These are phyloP conservation scores for Haematococcus lacustris DNA, from an alignment of 139 green algal genomes.

Conservation along the genomic window DNA sequence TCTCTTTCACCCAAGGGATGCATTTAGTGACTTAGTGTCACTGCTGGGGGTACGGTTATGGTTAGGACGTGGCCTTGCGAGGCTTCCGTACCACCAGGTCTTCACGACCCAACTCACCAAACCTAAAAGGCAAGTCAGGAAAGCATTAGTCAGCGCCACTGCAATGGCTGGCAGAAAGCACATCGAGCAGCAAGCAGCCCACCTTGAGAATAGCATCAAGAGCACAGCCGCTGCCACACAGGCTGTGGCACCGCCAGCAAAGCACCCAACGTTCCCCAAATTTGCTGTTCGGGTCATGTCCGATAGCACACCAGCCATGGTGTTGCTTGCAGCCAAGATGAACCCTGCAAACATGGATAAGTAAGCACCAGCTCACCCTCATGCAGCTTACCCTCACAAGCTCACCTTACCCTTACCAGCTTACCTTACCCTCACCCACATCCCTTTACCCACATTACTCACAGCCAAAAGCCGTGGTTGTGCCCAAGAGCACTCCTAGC, in stretches of 20 bases:
- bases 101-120: constrained; percentile 53
- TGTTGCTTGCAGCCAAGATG: constrained; percentile 61
- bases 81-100: constrained; percentile 27
- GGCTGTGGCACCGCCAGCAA: constrained; percentile 53
- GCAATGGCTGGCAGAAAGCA: too few relatives aligned
- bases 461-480: neutral
- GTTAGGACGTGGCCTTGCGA: constrained; percentile 12
- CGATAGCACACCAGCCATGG: constrained; percentile 56
- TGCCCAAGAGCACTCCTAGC: neutral
- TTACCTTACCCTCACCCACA: neutral
- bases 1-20: too few relatives aligned
- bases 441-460: neutral
- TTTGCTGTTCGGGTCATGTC: constrained; percentile 41
- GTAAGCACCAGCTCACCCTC: neutral
- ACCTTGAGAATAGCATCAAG: constrained; percentile 45
- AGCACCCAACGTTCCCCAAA: constrained; percentile 68
- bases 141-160: neutral
- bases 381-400: neutral
- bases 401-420: neutral
- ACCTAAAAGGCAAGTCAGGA: too few relatives aligned
- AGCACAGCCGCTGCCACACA: constrained; percentile 36
- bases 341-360: constrained; percentile 40
- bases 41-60: too few relatives aligned
- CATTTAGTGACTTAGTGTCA: too few relatives aligned
- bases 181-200: too few relatives aligned